Evolutionary conservation across 2,329 filamentous ascomycete species (phyloP), one percentile per base, ranked within the genome.

Genomic region (Diaporthe vaccinii): DNA sequence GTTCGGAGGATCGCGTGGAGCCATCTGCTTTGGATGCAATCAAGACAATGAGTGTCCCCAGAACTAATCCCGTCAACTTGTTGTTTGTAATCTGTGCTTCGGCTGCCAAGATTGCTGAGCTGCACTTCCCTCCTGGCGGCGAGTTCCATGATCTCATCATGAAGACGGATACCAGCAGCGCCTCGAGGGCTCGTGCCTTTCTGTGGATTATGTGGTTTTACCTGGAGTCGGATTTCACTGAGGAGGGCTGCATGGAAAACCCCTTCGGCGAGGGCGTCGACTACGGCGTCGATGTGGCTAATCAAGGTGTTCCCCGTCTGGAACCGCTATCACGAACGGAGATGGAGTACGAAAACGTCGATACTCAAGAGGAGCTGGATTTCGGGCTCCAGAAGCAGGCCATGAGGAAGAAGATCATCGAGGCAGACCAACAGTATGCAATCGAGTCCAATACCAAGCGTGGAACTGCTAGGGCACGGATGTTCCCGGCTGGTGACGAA

Each of bases 191-290:
- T 1, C 92, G 87, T 59, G 96, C 96, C 0, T 99, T 99, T 79
- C 86, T 99, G 28, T 99, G 97, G 97, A 87, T 99, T 77, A 97
- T 99, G 92, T 99, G 97, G 97, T 98, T 97, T 88, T 98, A 99
- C 82, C 89, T 99, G 25, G 97, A 99, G 83, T 98, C 96, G 39
- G 95, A 98, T 82, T 98, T 98, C 79, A 94, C 94, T 0, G 92
- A 93, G 79, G 94, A 98, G 80, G 95, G 94, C 74, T 96, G 95
- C 59, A 89, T 95, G 65, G 93, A 94, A 79, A 99, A 99, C 80
- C 97, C 97, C 0, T 99, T 98, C 80, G 97, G 97, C 0, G 82
- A 87, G 15, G 92, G 91, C 17, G 90, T 93, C 3, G 91, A 93
- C 80, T 93, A 93, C 77, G 89, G 87, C 12, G 85, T 90, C 1